Conservation (phyloP, 306 rosid species). For the Ormosia emarginata region DNA sequence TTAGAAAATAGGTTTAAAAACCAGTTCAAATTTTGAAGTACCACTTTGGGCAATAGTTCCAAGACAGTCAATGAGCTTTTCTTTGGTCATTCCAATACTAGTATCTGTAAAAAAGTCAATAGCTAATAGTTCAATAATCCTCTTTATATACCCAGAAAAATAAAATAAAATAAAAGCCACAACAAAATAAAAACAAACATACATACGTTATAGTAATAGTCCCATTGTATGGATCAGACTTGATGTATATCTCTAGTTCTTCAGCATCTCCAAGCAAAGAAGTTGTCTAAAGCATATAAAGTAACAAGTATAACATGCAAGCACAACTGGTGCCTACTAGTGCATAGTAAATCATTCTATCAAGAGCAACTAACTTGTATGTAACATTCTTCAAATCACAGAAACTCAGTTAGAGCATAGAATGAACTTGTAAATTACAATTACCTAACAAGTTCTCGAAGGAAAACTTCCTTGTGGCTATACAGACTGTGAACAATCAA, state of each 20-base stretch:
- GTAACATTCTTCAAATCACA: background rate
- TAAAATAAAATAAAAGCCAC: background rate
- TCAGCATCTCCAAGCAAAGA: constrained; percentile 90
- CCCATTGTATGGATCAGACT: constrained; percentile 81
- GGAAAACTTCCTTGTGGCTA: too few relatives aligned
- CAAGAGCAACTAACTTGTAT: background rate
- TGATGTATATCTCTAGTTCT: constrained; percentile 82
- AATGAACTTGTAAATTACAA: too few relatives aligned
- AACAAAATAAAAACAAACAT: background rate
- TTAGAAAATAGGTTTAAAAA: too few relatives aligned
- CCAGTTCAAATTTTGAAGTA: constrained; percentile 93
- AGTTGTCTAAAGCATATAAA: constrained; percentile 83
- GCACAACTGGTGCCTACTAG: background rate
- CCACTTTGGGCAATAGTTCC: constrained; percentile 99
- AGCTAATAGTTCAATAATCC: constrained; percentile 1
- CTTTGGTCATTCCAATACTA: constrained; percentile 97
- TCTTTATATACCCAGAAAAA: background rate
- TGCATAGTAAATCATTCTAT: background rate
- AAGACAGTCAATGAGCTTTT: constrained; percentile 87
- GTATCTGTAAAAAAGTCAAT: constrained; percentile 55
- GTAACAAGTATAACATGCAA: background rate
- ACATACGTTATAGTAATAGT: constrained; percentile 81
- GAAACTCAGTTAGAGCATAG: too few relatives aligned
- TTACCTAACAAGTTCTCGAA: too few relatives aligned
- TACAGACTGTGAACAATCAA: too few relatives aligned